These are phyloP conservation scores for Thermothelomyces thermophilus DNA, from an alignment of 2,329 filamentous ascomycete species.

Conservation along the genomic window DNA sequence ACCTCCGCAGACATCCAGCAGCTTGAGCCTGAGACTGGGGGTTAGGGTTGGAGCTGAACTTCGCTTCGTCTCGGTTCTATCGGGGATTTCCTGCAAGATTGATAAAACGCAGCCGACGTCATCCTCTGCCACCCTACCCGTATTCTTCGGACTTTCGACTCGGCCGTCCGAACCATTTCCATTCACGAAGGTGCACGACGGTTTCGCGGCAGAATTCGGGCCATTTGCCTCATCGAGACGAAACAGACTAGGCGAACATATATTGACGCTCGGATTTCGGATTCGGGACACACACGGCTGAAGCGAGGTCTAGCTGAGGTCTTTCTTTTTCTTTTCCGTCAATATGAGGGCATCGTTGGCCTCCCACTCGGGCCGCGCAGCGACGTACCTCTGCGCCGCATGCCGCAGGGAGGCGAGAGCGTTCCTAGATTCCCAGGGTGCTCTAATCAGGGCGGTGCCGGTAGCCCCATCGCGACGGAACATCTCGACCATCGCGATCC, in stretches of 20 bases:
- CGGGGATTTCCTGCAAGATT: slow-evolving; percentile 3
- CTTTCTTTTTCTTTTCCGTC: no score
- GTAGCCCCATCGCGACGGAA: neutral
- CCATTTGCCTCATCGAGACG: no score
- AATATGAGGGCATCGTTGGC: slow-evolving; percentile 19
- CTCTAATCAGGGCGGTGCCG: neutral
- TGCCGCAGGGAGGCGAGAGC: slow-evolving; percentile 12
- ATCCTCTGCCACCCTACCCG: slow-evolving; percentile 7
- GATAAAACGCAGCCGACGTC: slow-evolving; percentile 14
- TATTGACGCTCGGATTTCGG: no score
- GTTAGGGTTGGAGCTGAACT: slow-evolving; percentile 9
- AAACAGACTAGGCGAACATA: no score
- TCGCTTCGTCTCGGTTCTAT: neutral
- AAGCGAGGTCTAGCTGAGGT: no score
- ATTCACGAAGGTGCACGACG: no score
- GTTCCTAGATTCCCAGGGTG: neutral
- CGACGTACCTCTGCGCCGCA: slow-evolving; percentile 16
- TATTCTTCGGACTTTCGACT: neutral
- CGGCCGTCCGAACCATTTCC: neutral
- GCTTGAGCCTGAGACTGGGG: neutral
- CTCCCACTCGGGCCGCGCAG: slow-evolving; percentile 15
- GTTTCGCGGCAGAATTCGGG: no score
- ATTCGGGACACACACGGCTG: no score
- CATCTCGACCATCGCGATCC: neutral
- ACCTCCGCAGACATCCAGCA: neutral